Percentiles rank a stretch among this genome's conserved stretches.
phyloP scores from a whole-genome alignment of 2,329 filamentous ascomycete genomes.

The Knoxdaviesia proteae region DNA sequence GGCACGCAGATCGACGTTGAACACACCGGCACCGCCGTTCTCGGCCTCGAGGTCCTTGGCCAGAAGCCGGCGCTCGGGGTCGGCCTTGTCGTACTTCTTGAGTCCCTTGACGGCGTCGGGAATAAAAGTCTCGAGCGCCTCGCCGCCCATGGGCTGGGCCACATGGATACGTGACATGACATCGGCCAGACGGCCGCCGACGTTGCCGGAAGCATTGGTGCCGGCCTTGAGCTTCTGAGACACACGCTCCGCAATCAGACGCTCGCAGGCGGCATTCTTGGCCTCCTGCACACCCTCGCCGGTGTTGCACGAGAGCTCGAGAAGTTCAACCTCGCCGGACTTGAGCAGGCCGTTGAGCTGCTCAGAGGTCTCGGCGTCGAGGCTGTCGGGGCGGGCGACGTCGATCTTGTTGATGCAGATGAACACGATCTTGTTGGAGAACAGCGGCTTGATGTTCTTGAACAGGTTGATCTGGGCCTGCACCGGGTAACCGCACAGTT shows the following conservation, averaged over 20 bases:
- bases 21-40: conserved; percentile 88
- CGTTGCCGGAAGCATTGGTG: conserved; percentile 52
- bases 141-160: conserved; percentile 72
- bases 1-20: conserved; percentile 77
- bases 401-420: conserved; percentile 98
- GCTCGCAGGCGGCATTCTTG: conserved; percentile 86
- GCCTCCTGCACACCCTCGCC: conserved; percentile 85
- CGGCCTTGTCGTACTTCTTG: conserved; percentile 78
- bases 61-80: conserved; percentile 63
- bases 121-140: conserved; percentile 63
- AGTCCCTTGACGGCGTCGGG: conserved; percentile 62
- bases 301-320: conserved; percentile 88
- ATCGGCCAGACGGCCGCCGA: conserved; percentile 68
- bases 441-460: conserved; percentile 89
- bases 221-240: conserved; percentile 92
- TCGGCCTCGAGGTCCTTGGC: conserved; percentile 79
- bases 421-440: conserved; percentile 93
- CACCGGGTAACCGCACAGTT: conserved; percentile 91
- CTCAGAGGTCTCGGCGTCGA: conserved; percentile 58
- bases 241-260: conserved; percentile 78
- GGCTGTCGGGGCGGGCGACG: conserved; percentile 66
- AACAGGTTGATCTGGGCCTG: conserved; percentile 84
- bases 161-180: conserved; percentile 92
- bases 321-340: conserved; percentile 73
- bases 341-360: conserved; percentile 65